These are phyloP conservation scores for Liriodendron chinense DNA, from an alignment of 164 flowering plant species.

Conservation along the genomic window DNA sequence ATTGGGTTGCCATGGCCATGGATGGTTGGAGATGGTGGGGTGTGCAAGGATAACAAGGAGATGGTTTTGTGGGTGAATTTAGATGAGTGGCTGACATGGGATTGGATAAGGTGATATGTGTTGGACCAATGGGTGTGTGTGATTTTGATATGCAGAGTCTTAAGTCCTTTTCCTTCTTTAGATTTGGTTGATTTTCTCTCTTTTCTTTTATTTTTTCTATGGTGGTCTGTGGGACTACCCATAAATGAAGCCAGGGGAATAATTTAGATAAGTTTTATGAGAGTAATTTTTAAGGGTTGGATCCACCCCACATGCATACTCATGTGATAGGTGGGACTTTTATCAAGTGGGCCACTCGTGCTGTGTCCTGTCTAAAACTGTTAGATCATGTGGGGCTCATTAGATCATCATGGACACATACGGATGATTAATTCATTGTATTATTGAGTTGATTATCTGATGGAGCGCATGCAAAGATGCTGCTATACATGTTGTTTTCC, in stretches of 20 bases:
- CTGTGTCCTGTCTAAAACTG: no score
- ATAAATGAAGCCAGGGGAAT: background rate
- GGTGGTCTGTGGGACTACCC: background rate
- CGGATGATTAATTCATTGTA: no score
- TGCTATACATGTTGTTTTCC: no score
- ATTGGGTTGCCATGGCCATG: conserved; percentile 6
- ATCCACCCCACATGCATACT: background rate
- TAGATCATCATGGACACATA: no score
- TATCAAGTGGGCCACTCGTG: no score
- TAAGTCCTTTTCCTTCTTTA: background rate
- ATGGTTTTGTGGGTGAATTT: background rate
- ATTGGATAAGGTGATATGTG: conserved; percentile 57
- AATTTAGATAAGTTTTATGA: background rate
- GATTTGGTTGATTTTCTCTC: background rate
- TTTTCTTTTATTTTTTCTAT: background rate
- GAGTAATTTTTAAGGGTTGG: background rate
- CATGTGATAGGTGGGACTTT: background rate
- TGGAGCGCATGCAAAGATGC: no score
- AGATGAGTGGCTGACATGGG: conserved; percentile 28
- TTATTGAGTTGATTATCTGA: no score
- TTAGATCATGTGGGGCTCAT: no score
- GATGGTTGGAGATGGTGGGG: conserved; percentile 23
- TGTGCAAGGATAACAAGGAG: conserved; percentile 13
- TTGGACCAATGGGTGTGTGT: conserved; percentile 52
- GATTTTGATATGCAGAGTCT: conserved; percentile 43